Base-by-base conservation (phyloP, 2,329 filamentous ascomycete species). In the Exserohilum turcica region DNA sequence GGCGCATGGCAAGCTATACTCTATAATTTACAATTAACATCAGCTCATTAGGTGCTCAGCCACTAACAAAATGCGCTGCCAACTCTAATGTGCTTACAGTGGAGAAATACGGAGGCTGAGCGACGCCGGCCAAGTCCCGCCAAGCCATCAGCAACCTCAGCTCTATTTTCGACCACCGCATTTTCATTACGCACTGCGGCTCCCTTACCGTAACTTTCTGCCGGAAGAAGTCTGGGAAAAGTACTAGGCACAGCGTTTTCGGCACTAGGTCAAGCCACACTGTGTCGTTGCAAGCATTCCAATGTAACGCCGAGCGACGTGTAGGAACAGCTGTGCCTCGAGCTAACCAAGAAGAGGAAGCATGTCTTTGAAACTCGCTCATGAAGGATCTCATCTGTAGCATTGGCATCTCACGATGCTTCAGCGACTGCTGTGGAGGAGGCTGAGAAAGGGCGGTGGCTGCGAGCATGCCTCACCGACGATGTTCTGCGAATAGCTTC, bases 371-470 rank as follows among this genome's bases (percentile, higher is more conserved):
- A 36, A 27, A 28, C 15, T 8, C 31, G 42, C 36, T 29, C 40
- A 5, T 39, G 18, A 51, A 39, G 18, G 38, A 5, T 29, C 5
- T 24, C 6, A 24, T 15, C 29, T 13, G 13, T 6, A 19, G 31
- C 29, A 16, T 24, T 29, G 13, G 18, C 16, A 38, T 35, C 13
- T 31, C 44, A 43, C 28, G 39, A 39, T 28, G 2, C 10, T 44
- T 38, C 13, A 33, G 28, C 6, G 29, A 39, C 7, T 5, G 6
- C 10, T 29, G 16, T 42, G 38, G 39, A 31, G 36, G 35, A 37
- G 37, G 49, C 48, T 42, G 42, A 45, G 27, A 16, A 44, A 45
- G 21, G 18, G 48, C 40, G 48, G 48, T 51, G 40, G 48, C 24
- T 21, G 19, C 28, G 37, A 18, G 18, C 13, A 16, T 29, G 40